Conservation (phyloP, 2,329 filamentous ascomycete genomes). For the Fusarium concolor region DNA sequence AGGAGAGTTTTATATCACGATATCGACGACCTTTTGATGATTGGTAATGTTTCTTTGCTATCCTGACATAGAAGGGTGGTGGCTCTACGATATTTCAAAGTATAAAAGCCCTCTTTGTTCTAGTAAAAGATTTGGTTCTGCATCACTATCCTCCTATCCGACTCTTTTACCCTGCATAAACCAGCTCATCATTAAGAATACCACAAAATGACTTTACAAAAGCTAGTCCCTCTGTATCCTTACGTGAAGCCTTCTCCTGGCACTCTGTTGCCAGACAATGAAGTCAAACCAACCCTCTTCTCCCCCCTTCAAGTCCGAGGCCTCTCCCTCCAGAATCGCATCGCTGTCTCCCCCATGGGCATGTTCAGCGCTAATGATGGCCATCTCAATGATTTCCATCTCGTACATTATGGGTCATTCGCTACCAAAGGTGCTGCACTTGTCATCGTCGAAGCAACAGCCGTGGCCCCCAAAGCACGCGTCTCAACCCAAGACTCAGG, state of each 20-base stretch:
- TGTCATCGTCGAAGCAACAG: background rate
- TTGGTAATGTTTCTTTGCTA: background rate
- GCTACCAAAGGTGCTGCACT: background rate
- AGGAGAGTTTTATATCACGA: accelerated
- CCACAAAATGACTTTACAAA: background rate
- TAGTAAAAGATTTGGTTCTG: accelerated
- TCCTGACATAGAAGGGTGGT: no score
- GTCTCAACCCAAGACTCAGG: conserved; percentile 1
- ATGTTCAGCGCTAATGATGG: background rate
- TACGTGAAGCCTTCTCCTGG: accelerated
- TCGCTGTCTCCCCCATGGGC: background rate
- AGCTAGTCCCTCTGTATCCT: background rate
- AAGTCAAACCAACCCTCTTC: background rate
- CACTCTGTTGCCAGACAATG: accelerated
- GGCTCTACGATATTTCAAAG: no score
- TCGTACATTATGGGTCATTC: background rate
- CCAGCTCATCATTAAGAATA: background rate
- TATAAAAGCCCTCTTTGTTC: background rate
- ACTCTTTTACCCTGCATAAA: background rate
- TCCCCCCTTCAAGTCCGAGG: background rate
- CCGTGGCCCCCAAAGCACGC: background rate
- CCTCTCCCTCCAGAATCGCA: background rate
- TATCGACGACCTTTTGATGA: background rate
- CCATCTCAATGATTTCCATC: background rate
- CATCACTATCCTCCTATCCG: background rate